Evolutionary conservation across 163 green algal genomes (phyloP), one percentile per base, ranked within the genome.

Genomic region (Chloroidium sp.): DNA sequence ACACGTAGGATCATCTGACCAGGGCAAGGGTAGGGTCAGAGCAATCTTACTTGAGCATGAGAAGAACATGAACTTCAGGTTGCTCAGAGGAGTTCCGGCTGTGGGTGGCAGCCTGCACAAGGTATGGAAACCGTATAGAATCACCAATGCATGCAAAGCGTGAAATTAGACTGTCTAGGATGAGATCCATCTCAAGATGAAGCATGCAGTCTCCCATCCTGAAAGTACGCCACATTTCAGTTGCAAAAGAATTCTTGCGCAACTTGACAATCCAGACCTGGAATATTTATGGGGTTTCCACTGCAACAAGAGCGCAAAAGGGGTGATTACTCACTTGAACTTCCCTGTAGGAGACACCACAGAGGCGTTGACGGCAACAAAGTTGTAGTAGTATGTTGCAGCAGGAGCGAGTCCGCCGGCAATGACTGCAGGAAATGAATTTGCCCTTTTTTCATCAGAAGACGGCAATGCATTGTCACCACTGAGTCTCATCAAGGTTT

Each of bases 331-430:
- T 72, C 59, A 78, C 78, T 62, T 78, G 78, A 82, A 82, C 6
- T 76, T 78, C 1, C 78, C 78, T 10, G 61, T n/a, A 72, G 75
- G 69, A 61, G 78, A 82, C 59, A 61, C 59, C 1, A 78, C 60
- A 12, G 6, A 62, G 59, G 12, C 78, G 12, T 74, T 64, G 10
- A 62, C 59, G 36, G 78, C 61, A 10, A 64, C 59, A 61, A 78
- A 82, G 59, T 76, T 67, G 75, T 78, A 82, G 1, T 78, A 64
- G 3, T 14, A 10, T 59, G 14, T 62, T 69, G 78, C n/a, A 59
- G 2, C 1, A 1, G 67, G 61, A 3, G 14, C 59, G n/a, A 62
- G 1, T 1, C 58, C 78, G 67, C 69, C 78, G 61, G 60, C 78
- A 82, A 3, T 67, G 77, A 14, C n/a, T 62, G 57, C 36, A 78